Conservation (phyloP, 1,139 yeast genomes). For the Geotrichum europaeum region DNA sequence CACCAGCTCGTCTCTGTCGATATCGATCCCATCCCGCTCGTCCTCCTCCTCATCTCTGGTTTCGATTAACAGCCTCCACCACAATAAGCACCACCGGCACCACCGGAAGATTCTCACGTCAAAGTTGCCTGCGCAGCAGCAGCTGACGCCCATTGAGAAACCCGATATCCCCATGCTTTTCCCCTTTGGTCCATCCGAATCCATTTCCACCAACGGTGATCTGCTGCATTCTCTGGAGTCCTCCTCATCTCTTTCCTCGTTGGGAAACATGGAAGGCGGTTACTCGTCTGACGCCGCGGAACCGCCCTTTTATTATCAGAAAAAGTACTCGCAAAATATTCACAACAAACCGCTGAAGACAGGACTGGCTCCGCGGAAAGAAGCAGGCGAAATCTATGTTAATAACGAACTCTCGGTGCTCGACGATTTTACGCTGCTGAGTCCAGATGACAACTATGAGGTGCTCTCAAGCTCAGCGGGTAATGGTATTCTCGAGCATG, state of each 20-base stretch:
- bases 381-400: slow-evolving; percentile 14
- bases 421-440: slow-evolving; percentile 16
- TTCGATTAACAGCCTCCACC: slow-evolving; percentile 1
- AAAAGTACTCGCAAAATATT: neutral
- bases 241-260: slow-evolving; percentile 6
- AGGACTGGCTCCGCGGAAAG: neutral
- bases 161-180: slow-evolving; percentile 8
- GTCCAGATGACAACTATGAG: slow-evolving; percentile 18
- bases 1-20: neutral
- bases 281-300: slow-evolving; percentile 2
- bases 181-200: slow-evolving; percentile 3
- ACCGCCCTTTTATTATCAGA: slow-evolving; percentile 1
- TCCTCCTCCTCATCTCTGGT: slow-evolving; percentile 6
- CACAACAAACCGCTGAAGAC: neutral
- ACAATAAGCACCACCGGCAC: slow-evolving; percentile 1
- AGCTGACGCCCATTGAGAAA: neutral
- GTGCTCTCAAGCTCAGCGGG: slow-evolving; percentile 5
- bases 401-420: slow-evolving; percentile 5
- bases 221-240: slow-evolving; percentile 10
- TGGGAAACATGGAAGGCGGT: slow-evolving; percentile 2
- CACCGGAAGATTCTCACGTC: neutral
- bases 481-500: neutral
- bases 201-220: slow-evolving; percentile 4
- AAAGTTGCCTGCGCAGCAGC: neutral
- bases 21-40: slow-evolving; percentile 1